These are phyloP conservation scores for Colletotrichum costaricense DNA, from an alignment of 2,329 filamentous ascomycete genomes.

Conservation along the genomic window DNA sequence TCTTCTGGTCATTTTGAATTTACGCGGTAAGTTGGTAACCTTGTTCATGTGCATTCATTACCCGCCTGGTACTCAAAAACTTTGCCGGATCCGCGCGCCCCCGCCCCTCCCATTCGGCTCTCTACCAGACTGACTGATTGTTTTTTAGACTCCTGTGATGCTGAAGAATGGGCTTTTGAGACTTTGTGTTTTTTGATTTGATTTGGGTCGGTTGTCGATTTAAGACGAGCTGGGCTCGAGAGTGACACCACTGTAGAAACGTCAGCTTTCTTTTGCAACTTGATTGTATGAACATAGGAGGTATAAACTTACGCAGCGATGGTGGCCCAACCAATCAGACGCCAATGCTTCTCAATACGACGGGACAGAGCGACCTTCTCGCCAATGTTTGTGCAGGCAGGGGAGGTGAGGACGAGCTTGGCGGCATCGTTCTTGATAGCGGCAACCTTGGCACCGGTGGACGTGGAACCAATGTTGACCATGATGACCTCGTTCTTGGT, in stretches of 20 bases:
- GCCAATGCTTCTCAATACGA: slow-evolving; percentile 99
- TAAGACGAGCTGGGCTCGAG: slow-evolving; percentile 62
- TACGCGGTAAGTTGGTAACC: slow-evolving; percentile 19
- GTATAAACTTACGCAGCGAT: slow-evolving; percentile 72
- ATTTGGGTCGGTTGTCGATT: slow-evolving; percentile 27
- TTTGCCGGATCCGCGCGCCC: background rate
- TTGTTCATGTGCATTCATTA: slow-evolving; percentile 35
- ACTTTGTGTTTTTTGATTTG: slow-evolving; percentile 21
- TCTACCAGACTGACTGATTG: slow-evolving; percentile 25
- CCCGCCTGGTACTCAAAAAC: slow-evolving; percentile 31
- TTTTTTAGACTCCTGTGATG: slow-evolving; percentile 35
- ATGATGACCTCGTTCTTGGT: slow-evolving; percentile 99
- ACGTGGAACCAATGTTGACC: slow-evolving; percentile 99
- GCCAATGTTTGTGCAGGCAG: slow-evolving; percentile 95
- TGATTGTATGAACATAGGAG: background rate
- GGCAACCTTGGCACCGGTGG: slow-evolving; percentile 95
- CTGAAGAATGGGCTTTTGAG: slow-evolving; percentile 30
- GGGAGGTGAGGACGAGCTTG: slow-evolving; percentile 91
- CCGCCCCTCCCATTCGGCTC: slow-evolving; percentile 13
- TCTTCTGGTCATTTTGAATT: slow-evolving; percentile 15
- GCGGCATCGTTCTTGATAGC: slow-evolving; percentile 98
- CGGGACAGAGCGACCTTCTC: slow-evolving; percentile 97
- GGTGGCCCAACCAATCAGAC: slow-evolving; percentile 90
- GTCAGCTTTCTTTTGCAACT: slow-evolving; percentile 37
- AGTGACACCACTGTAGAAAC: slow-evolving; percentile 60